Conservation (phyloP, 2,329 filamentous ascomycete genomes). For the Colletotrichum endophyticum region DNA sequence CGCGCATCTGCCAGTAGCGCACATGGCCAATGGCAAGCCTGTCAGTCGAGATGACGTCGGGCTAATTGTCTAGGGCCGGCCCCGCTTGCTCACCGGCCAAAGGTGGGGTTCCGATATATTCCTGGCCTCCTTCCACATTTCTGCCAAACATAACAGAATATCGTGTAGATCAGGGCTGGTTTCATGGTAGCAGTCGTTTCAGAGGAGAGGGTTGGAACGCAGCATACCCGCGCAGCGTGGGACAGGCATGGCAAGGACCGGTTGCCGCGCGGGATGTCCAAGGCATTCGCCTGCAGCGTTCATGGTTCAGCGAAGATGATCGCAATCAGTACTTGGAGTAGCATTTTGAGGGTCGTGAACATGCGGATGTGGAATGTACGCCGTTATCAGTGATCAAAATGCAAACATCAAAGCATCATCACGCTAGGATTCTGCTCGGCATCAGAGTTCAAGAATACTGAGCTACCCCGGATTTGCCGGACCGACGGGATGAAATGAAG, state of each 20-base stretch:
- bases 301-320: neutral
- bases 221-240: neutral
- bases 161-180: neutral
- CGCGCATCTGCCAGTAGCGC: neutral
- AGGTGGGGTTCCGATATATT: constrained; percentile 9
- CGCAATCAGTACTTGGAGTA: neutral
- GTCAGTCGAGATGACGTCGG: neutral
- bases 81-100: neutral
- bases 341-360: neutral
- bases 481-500: neutral
- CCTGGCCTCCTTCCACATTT: neutral
- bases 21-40: neutral
- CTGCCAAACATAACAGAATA: neutral
- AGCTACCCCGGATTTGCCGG: neutral
- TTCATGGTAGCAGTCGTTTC: neutral
- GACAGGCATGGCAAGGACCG: neutral
- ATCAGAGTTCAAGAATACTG: neutral
- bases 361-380: neutral
- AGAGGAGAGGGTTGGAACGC: neutral
- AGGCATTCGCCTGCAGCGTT: neutral
- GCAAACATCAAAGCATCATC: neutral
- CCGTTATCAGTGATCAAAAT: neutral
- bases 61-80: neutral
- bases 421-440: neutral
- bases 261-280: neutral